These are phyloP conservation scores for Cryptosporidium felis DNA, from an alignment of 169 alveolate species.

Conservation along the genomic window DNA sequence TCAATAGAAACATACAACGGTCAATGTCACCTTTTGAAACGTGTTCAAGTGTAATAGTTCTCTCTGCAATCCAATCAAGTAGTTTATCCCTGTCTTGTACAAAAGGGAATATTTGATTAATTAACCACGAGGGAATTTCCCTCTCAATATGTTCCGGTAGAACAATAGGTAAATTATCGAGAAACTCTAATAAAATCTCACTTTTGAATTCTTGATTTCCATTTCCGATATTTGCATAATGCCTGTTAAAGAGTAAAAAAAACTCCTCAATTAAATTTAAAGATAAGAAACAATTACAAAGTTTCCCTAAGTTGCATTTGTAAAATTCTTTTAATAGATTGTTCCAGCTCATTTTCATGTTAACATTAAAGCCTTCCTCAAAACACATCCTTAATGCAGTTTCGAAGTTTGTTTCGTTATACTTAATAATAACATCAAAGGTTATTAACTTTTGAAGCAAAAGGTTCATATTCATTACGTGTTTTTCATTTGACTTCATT, in stretches of 20 bases:
- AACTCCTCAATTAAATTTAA: conserved; percentile 26
- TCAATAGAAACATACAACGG: conserved; percentile 25
- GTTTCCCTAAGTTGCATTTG: conserved; percentile 13
- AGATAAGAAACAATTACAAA: conserved; percentile 31
- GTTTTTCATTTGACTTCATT: neutral
- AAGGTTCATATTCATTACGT: neutral
- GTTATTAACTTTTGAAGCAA: conserved; percentile 30
- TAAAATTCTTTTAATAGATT: neutral
- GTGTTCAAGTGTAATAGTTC: conserved; percentile 37
- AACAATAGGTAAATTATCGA: conserved; percentile 24
- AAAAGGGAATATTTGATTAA: conserved; percentile 46
- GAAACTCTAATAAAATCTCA: conserved; percentile 11
- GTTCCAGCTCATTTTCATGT: neutral
- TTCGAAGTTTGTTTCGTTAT: neutral
- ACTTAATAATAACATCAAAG: conserved; percentile 1
- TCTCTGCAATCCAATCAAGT: conserved; percentile 58
- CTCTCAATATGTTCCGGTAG: conserved; percentile 39
- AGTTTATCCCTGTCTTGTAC: conserved; percentile 17
- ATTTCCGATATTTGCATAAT: conserved; percentile 18
- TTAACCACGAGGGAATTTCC: conserved; percentile 52
- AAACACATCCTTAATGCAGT: neutral
- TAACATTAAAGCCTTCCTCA: neutral
- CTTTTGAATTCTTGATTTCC: conserved; percentile 21
- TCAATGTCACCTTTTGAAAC: conserved; percentile 47
- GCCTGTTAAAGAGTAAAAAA: conserved; percentile 41